Base-by-base conservation (phyloP, 169 alveolate genomes). In the Cyclospora cayetanensis region DNA sequence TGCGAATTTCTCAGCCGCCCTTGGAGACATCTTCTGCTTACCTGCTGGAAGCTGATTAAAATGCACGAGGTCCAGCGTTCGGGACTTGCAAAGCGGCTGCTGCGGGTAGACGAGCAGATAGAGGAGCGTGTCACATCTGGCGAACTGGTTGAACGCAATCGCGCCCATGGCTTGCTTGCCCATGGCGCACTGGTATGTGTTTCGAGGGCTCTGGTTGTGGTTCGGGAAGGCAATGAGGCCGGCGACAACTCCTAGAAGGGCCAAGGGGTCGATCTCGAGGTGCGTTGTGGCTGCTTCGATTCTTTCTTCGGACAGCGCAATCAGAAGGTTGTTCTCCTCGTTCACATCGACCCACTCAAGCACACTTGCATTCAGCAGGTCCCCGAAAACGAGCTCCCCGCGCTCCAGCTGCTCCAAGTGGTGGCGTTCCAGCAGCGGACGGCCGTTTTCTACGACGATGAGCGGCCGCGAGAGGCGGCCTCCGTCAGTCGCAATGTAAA, bases 161-260 rank as follows among this genome's bases (percentile, higher is more conserved):
- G 98, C 96, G 37, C 99, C 99, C 93, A 99, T 97, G 22, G 99
- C 99, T 95, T 99, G 99, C 93, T 99, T 99, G 12, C 99, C 99
- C 99, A 99, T 99, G 20, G 99, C 99, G 94, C 99, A 99, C 93
- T 99, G 99, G 95, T 98, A 99, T 11, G 99, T 99, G 95, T 99
- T 99, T 84, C 99, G 94, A 15, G 99, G 99, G 90, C 99, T 97
- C 94, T 99, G 99, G 95, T 99, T 99, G 95, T 99, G 99, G 95
- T 99, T 98, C 37, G 99, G 99, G 94, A 97, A 99, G 15, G 99
- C 99, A 74, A 99, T 98, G 39, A 99, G 97, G 7, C 99, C 99
- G 20, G 99, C 99, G 25, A 98, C 99, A 1, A 98, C 99, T 1
- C 99, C 99, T 46, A 99, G 95, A 1, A 99, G 95, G 22, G 99